Percentiles rank a stretch among this genome's conserved stretches.
These are phyloP conservation scores for Spiromastix sp. DNA, from an alignment of 2,329 filamentous ascomycete species.

Conservation along the genomic window DNA sequence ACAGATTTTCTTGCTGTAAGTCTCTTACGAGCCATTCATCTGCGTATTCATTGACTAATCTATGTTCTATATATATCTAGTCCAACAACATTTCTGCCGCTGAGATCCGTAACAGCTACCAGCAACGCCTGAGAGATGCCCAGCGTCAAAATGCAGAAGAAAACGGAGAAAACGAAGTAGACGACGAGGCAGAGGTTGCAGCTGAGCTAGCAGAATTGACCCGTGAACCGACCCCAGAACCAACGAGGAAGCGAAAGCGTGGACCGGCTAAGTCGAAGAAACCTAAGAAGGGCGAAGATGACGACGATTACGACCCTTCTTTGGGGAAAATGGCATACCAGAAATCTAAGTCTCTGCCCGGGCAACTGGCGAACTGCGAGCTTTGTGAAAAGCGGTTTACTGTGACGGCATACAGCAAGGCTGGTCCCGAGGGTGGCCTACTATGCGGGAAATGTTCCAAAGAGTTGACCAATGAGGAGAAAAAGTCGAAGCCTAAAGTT, in stretches of 20 bases:
- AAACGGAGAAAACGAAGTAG: conserved; percentile 22
- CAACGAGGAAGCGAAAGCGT: conserved; percentile 47
- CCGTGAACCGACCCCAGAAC: conserved; percentile 32
- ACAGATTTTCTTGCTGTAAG: conserved; percentile 57
- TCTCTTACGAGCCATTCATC: conserved; percentile 7
- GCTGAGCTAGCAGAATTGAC: conserved; percentile 23
- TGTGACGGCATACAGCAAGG: conserved; percentile 78
- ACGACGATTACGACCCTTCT: conserved; percentile 30
- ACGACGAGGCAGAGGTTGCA: conserved; percentile 17
- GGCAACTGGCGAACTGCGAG: conserved; percentile 82
- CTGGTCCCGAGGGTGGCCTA: conserved; percentile 73
- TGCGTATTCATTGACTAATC: neutral
- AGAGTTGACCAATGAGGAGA: conserved; percentile 56
- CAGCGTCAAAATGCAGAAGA: conserved; percentile 25
- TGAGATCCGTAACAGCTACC: conserved; percentile 51
- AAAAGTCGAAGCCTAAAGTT: conserved; percentile 45
- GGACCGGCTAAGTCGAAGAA: conserved; percentile 37
- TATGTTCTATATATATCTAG: conserved; percentile 17
- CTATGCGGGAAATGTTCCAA: conserved; percentile 75
- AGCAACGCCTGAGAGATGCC: conserved; percentile 41
- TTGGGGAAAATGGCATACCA: conserved; percentile 22
- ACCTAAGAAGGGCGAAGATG: conserved; percentile 39
- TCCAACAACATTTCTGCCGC: conserved; percentile 57
- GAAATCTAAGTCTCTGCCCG: conserved; percentile 50
- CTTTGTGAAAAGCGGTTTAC: conserved; percentile 80